Conservation (phyloP, 2,329 filamentous ascomycete species). For the Aureobasidium sp. region DNA sequence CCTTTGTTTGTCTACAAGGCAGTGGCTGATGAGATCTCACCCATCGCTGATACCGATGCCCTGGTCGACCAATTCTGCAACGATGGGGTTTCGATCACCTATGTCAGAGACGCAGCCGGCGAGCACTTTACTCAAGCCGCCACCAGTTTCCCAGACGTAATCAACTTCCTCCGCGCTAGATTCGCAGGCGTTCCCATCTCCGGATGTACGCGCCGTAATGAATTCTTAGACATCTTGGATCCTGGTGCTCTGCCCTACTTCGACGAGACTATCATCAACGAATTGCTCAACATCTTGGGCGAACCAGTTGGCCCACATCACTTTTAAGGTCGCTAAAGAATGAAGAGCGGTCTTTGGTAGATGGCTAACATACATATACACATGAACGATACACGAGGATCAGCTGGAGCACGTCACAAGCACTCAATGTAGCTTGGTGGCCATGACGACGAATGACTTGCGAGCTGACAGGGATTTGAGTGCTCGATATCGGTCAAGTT, state of each 20-base stretch:
- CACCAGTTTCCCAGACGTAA: neutral
- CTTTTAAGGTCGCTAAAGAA: slow-evolving; percentile 20
- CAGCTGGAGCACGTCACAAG: too few relatives aligned
- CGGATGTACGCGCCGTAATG: neutral
- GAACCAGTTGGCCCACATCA: neutral
- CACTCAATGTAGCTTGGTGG: too few relatives aligned
- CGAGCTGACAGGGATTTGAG: too few relatives aligned
- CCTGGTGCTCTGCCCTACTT: neutral
- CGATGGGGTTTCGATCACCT: neutral
- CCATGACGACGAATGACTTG: too few relatives aligned
- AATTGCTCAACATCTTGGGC: neutral
- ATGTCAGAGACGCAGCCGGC: neutral
- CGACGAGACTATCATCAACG: neutral
- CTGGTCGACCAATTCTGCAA: slow-evolving; percentile 23
- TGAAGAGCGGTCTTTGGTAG: too few relatives aligned
- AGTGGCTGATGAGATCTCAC: slow-evolving; percentile 26
- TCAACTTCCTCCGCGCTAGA: neutral
- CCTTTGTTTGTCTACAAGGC: slow-evolving; percentile 30
- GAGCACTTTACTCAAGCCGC: neutral
- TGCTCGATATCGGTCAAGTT: too few relatives aligned
- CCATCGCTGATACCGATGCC: slow-evolving; percentile 24
- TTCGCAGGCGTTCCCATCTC: neutral
- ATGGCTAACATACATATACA: too few relatives aligned
- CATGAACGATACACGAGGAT: too few relatives aligned
- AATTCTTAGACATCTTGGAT: neutral